Percentiles rank a stretch among this genome's conserved stretches.
These are phyloP conservation scores for Tuber calosporum DNA, from an alignment of 495 filamentous ascomycete species.

Conservation along the genomic window DNA sequence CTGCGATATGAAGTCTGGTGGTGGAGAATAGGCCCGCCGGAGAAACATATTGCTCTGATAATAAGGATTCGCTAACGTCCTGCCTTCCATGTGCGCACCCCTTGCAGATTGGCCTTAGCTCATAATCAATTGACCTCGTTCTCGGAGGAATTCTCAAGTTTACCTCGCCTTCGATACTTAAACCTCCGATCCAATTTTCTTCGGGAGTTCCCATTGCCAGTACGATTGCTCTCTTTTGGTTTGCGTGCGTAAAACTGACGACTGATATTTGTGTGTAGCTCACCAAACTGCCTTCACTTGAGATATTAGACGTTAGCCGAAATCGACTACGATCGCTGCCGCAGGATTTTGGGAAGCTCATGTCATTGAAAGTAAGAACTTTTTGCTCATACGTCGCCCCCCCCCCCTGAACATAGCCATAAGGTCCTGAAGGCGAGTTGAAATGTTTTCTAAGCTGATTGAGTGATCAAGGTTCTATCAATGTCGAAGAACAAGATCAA, in stretches of 20 bases:
- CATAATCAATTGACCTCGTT: slow-evolving; percentile 79
- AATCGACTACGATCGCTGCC: slow-evolving; percentile 76
- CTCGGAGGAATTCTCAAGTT: slow-evolving; percentile 73
- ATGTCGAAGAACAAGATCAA: slow-evolving; percentile 79
- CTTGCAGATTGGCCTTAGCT: slow-evolving; percentile 68
- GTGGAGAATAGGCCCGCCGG: neutral
- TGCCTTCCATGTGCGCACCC: slow-evolving; percentile 10
- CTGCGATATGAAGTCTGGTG: neutral
- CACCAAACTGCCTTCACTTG: slow-evolving; percentile 70
- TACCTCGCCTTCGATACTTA: slow-evolving; percentile 83
- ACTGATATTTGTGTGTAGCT: slow-evolving; percentile 41
- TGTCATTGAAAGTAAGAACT: slow-evolving; percentile 46
- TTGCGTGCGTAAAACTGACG: slow-evolving; percentile 14
- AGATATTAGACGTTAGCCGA: slow-evolving; percentile 83
- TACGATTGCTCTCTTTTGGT: slow-evolving; percentile 47
- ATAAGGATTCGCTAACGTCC: slow-evolving; percentile 21
- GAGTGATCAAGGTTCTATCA: slow-evolving; percentile 55
- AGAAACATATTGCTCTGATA: neutral
- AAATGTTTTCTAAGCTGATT: slow-evolving; percentile 10
- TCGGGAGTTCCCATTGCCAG: slow-evolving; percentile 75
- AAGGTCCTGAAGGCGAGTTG: neutral
- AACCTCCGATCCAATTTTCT: slow-evolving; percentile 85
- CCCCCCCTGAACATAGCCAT: neutral
- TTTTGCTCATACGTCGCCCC: slow-evolving; percentile 9
- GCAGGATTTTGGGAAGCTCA: slow-evolving; percentile 68